phyloP scores from a whole-genome alignment of 176 grass and related monocot genomes.

The Zea luxurians region DNA sequence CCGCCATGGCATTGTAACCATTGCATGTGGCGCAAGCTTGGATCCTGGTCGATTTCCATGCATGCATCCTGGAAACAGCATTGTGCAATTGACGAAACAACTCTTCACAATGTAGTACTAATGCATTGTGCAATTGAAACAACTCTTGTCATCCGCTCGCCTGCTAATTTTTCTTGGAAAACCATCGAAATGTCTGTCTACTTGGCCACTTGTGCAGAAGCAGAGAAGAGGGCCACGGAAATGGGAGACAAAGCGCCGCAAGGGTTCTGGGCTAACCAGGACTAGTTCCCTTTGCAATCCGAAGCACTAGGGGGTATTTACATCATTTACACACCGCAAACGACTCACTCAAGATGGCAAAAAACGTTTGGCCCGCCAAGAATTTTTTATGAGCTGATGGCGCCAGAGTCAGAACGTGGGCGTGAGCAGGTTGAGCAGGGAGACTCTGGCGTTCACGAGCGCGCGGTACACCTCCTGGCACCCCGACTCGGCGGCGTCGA shows the following conservation, averaged over 20 bases:
- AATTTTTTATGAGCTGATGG: background rate
- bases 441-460: constrained; percentile 66
- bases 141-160: background rate
- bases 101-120: background rate
- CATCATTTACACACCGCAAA: constrained; percentile 46
- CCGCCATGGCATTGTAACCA: constrained; percentile 10
- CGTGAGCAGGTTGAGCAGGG: constrained; percentile 70
- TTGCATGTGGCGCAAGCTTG: background rate
- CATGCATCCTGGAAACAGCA: background rate
- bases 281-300: constrained; percentile 19
- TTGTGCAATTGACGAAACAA: background rate
- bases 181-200: too few species aligned
- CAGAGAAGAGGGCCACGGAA: background rate
- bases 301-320: constrained; percentile 31
- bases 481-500: constrained; percentile 50
- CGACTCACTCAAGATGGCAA: constrained; percentile 30
- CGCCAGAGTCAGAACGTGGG: constrained; percentile 44
- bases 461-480: constrained; percentile 61
- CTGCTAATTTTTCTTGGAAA: background rate
- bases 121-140: background rate
- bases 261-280: background rate
- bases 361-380: background rate
- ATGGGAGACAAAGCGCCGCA: background rate
- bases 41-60: background rate
- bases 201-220: background rate